Conservation (phyloP, 306 rosid species). For the Dalbergia cochinchinensis region DNA sequence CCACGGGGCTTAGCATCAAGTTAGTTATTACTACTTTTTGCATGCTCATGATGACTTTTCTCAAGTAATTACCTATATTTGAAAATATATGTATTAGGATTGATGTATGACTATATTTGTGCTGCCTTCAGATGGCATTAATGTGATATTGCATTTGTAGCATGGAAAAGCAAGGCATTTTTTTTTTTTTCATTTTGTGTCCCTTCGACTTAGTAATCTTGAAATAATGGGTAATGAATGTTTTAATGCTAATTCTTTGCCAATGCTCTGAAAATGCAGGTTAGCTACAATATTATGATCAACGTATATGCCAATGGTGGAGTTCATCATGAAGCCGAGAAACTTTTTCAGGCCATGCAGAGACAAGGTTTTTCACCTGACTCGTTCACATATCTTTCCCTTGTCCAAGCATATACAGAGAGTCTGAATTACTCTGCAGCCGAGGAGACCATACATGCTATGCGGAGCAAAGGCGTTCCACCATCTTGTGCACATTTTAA, state of each 20-base stretch:
- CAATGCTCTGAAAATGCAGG: constrained; percentile 62
- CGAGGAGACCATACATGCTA: constrained; percentile 65
- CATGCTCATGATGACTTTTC: neutral
- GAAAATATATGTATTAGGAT: neutral
- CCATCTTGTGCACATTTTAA: constrained; percentile 80
- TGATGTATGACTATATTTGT: neutral
- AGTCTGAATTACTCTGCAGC: constrained; percentile 71
- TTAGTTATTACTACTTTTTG: neutral
- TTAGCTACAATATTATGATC: constrained; percentile 89
- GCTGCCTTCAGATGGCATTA: constrained; percentile 17
- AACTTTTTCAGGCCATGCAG: constrained; percentile 75
- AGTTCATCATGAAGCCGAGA: constrained; percentile 63
- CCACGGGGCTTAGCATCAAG: too few species aligned
- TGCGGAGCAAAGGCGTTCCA: constrained; percentile 67
- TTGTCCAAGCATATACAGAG: constrained; percentile 73
- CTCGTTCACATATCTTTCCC: constrained; percentile 77
- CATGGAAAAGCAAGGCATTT: neutral
- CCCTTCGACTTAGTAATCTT: neutral
- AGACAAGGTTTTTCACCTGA: constrained; percentile 69
- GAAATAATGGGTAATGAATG: constrained; percentile 8
- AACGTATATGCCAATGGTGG: constrained; percentile 83
- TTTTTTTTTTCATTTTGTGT: constrained; percentile 18
- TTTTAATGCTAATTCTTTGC: constrained; percentile 40
- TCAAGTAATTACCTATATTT: neutral
- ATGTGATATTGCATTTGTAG: neutral